Conservation (phyloP, 495 filamentous ascomycete genomes). For the Penicillium arizonense region DNA sequence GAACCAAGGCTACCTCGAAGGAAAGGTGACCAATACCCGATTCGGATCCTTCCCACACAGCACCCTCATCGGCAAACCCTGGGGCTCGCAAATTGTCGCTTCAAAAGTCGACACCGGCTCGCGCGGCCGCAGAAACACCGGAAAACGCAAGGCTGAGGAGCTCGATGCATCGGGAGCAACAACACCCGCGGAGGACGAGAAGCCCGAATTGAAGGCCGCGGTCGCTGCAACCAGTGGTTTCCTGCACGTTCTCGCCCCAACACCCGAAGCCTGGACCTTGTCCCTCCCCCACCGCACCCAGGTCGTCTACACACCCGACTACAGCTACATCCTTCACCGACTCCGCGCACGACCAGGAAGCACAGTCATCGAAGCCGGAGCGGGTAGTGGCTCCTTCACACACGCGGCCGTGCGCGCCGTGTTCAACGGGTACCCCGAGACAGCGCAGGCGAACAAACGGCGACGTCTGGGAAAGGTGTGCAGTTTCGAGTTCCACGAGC, state of each 20-base stretch:
- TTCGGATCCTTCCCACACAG: conserved; percentile 94
- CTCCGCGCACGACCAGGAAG: conserved; percentile 78
- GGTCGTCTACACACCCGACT: conserved; percentile 97
- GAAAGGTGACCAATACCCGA: conserved; percentile 84
- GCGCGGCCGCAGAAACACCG: conserved; percentile 52
- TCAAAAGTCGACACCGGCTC: conserved; percentile 89
- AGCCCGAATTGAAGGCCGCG: conserved; percentile 30
- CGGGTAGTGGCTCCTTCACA: conserved; percentile 92
- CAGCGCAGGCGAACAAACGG: conserved; percentile 26
- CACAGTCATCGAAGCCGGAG: conserved; percentile 86
- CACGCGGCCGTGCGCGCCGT: conserved; percentile 86
- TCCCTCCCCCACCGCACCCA: conserved; percentile 92
- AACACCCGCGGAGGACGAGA: conserved; percentile 23
- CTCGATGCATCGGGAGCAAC: conserved; percentile 30
- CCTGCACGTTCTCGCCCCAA: conserved; percentile 84
- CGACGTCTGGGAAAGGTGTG: conserved; percentile 68
- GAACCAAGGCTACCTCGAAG: conserved; percentile 72
- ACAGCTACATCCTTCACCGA: conserved; percentile 90
- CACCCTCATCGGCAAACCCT: conserved; percentile 76
- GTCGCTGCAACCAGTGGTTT: conserved; percentile 76
- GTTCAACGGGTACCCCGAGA: conserved; percentile 71
- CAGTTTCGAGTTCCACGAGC: conserved; percentile 91
- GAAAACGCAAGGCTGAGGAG: conserved; percentile 56
- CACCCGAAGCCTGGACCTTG: conserved; percentile 88
- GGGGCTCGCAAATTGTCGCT: conserved; percentile 88